Evolutionary conservation across 495 filamentous ascomycete species (phyloP).

Genomic region (Penicillium simplicissimum): DNA sequence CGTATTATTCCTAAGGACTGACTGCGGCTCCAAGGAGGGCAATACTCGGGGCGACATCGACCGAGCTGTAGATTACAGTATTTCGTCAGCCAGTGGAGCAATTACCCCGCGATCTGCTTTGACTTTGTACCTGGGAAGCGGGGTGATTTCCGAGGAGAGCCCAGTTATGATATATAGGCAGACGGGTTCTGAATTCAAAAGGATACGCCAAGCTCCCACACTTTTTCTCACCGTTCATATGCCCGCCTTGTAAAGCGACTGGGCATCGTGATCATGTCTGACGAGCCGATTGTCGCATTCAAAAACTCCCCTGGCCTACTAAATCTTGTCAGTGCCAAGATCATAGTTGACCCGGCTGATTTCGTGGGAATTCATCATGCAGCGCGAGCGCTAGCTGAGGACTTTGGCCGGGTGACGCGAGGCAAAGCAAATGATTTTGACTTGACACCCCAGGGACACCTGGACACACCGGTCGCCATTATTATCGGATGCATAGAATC

Average conservation of each 20-base stretch:
- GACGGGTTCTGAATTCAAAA: neutral
- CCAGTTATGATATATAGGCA: neutral
- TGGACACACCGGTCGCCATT: constrained; percentile 47
- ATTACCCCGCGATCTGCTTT: neutral
- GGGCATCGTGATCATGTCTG: constrained; percentile 7
- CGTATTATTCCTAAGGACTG: neutral
- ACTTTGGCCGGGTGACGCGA: constrained; percentile 71
- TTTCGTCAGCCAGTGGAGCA: neutral
- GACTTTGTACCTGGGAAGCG: neutral
- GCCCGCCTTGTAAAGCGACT: neutral
- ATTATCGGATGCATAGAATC: constrained; percentile 70
- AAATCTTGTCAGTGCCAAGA: constrained; percentile 15
- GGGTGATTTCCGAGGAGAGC: neutral
- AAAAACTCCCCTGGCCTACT: constrained; percentile 1
- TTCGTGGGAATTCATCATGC: constrained; percentile 69
- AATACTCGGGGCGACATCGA: constrained; percentile 15
- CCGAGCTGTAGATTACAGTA: neutral
- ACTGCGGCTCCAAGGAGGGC: constrained; percentile 4
- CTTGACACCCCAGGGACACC: constrained; percentile 30
- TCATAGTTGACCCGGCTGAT: constrained; percentile 44
- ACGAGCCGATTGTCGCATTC: constrained; percentile 21
- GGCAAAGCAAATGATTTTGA: constrained; percentile 45
- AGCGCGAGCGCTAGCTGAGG: constrained; percentile 63
- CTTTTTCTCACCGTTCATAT: neutral
- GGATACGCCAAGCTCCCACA: neutral